Conservation (phyloP, 2,329 filamentous ascomycete genomes). For the Aspergillus sp. region DNA sequence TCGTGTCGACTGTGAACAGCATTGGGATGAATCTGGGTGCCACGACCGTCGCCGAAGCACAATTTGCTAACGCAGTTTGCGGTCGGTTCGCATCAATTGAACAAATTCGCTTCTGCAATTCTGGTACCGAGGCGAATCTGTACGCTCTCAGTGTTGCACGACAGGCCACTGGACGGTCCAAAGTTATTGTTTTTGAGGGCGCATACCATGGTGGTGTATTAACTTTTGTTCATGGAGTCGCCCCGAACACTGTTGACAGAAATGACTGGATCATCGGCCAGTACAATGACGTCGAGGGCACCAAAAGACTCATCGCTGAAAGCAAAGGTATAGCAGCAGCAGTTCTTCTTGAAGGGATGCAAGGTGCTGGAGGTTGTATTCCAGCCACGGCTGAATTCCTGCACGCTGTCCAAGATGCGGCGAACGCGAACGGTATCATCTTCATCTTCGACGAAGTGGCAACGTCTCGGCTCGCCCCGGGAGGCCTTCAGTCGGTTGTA, state of each 20-base stretch:
- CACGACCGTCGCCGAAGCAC: conserved; percentile 56
- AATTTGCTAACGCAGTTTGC: conserved; percentile 58
- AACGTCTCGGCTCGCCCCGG: conserved; percentile 62
- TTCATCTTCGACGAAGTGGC: conserved; percentile 75
- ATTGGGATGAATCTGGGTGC: conserved; percentile 62
- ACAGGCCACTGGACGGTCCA: conserved; percentile 51
- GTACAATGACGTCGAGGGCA: conserved; percentile 64
- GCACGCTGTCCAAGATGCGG: conserved; percentile 43
- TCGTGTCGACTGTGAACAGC: conserved; percentile 38
- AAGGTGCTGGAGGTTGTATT: conserved; percentile 12
- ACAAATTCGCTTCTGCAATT: conserved; percentile 65
- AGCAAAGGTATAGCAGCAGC: conserved; percentile 57
- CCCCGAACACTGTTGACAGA: conserved; percentile 48
- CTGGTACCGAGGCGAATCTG: conserved; percentile 68
- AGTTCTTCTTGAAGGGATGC: conserved; percentile 8
- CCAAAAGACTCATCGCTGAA: conserved; percentile 40
- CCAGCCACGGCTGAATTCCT: conserved; percentile 37
- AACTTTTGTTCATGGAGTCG: conserved; percentile 39
- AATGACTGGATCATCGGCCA: conserved; percentile 63
- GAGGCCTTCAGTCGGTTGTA: conserved; percentile 51
- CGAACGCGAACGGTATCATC: conserved; percentile 57
- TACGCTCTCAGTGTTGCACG: conserved; percentile 62
- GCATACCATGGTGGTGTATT: conserved; percentile 58
- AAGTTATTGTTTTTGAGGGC: conserved; percentile 26
- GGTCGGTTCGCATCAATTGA: conserved; percentile 59